phyloP scores from a whole-genome alignment of 208 protist genomes.

The Leptomonas seymouri region DNA sequence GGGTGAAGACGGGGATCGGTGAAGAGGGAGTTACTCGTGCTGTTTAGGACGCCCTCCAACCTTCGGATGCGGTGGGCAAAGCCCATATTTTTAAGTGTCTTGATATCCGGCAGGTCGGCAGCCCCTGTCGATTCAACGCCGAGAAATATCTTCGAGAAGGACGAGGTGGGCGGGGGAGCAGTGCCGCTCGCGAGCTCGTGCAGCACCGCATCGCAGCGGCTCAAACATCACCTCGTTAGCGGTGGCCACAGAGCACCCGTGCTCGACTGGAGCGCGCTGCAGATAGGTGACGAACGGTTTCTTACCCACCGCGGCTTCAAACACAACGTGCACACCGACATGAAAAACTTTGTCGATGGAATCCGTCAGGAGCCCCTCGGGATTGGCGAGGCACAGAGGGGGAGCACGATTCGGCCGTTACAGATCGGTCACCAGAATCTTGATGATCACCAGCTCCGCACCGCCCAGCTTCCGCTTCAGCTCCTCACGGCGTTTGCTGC shows the following conservation, averaged over 20 bases:
- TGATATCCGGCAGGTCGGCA: constrained; percentile 40
- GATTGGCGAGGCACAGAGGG: constrained; percentile 21
- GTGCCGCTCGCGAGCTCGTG: constrained; percentile 30
- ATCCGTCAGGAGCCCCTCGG: constrained; percentile 34
- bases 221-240: constrained; percentile 53
- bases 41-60: constrained; percentile 48
- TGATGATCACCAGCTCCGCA: constrained; percentile 31
- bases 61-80: constrained; percentile 34
- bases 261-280: constrained; percentile 29
- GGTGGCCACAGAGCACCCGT: constrained; percentile 39
- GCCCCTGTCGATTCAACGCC: constrained; percentile 43
- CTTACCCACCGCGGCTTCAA: constrained; percentile 42
- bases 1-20: constrained; percentile 34
- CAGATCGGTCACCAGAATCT: constrained; percentile 36
- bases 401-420: constrained; percentile 9
- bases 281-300: constrained; percentile 37
- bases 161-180: constrained; percentile 19
- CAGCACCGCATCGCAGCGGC: constrained; percentile 31
- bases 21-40: constrained; percentile 46
- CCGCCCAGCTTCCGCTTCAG: constrained; percentile 30
- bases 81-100: constrained; percentile 36
- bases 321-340: constrained; percentile 31
- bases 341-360: constrained; percentile 27
- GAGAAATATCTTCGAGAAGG: constrained; percentile 19
- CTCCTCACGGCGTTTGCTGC: constrained; percentile 34